A percentile compares a stretch with the other conserved stretches of the same genome.
These are phyloP conservation scores for Betula pendula DNA, from an alignment of 306 rosid species.

Conservation along the genomic window DNA sequence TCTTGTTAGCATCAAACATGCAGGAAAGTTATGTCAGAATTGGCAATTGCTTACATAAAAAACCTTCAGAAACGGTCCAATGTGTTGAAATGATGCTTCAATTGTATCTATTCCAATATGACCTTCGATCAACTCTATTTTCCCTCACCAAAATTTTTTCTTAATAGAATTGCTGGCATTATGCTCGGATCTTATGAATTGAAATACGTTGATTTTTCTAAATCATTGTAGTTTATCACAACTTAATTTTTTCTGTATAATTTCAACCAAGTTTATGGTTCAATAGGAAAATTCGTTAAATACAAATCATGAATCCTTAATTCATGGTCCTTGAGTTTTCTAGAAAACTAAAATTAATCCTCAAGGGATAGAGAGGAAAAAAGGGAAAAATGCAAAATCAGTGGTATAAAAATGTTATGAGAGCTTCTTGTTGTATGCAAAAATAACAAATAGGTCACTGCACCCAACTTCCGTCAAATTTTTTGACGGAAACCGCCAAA, in stretches of 20 bases:
- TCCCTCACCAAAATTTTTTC: neutral
- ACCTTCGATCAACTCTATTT: neutral
- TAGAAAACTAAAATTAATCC: neutral
- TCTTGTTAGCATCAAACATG: neutral
- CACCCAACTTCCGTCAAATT: too few relatives aligned
- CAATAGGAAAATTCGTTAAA: neutral
- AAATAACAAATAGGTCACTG: too few relatives aligned
- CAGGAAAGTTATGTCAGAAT: neutral
- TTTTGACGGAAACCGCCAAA: too few relatives aligned
- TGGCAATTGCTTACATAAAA: neutral
- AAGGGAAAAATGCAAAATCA: too few relatives aligned
- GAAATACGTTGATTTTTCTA: neutral
- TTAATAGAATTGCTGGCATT: neutral
- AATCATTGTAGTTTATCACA: neutral
- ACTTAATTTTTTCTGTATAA: neutral
- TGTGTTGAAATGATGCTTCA: neutral
- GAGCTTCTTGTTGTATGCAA: too few relatives aligned
- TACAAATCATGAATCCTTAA: neutral
- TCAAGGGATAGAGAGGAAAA: too few relatives aligned
- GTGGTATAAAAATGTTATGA: too few relatives aligned
- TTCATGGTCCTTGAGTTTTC: neutral
- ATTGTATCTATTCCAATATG: neutral
- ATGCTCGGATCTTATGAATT: neutral
- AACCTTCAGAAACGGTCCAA: neutral
- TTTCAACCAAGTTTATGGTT: neutral